These are phyloP conservation scores for Chloris gayana DNA, from an alignment of 176 grass and related monocot genomes.

Conservation along the genomic window DNA sequence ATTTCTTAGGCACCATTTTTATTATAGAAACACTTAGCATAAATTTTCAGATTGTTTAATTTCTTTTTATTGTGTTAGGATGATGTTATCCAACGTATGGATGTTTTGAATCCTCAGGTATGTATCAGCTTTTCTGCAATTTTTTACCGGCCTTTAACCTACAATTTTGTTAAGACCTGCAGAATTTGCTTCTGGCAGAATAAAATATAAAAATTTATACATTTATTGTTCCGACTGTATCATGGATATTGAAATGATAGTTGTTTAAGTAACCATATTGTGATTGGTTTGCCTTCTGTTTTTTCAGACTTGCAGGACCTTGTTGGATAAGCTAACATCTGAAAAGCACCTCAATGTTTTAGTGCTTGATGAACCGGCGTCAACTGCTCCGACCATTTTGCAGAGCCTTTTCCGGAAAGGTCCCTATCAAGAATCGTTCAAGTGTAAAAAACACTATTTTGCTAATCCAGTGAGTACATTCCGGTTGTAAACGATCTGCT, in stretches of 20 bases:
- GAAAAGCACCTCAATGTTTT: conserved; percentile 59
- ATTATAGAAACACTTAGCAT: background rate
- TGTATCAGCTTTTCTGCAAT: background rate
- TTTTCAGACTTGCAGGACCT: conserved; percentile 77
- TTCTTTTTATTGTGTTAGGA: conserved; percentile 58
- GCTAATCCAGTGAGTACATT: conserved; percentile 71
- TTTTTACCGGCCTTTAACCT: background rate
- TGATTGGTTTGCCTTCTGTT: conserved; percentile 1
- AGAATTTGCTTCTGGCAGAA: background rate
- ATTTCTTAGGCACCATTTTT: background rate
- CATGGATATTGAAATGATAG: background rate
- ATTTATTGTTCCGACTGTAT: background rate
- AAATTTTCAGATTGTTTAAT: conserved; percentile 17
- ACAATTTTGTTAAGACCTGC: background rate
- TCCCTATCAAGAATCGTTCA: conserved; percentile 17
- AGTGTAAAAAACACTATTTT: conserved; percentile 64
- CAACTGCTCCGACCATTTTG: conserved; percentile 61
- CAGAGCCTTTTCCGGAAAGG: conserved; percentile 41
- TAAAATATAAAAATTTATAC: too few species aligned
- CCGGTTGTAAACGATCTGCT: conserved; percentile 27
- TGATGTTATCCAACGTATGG: conserved; percentile 78
- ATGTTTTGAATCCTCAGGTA: conserved; percentile 95
- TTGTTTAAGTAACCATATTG: conserved; percentile 4
- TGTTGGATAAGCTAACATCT: conserved; percentile 59
- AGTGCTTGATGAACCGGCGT: conserved; percentile 48